Evolutionary conservation across 2,329 filamentous ascomycete genomes (phyloP).

Genomic region (Dactylellina sp.): DNA sequence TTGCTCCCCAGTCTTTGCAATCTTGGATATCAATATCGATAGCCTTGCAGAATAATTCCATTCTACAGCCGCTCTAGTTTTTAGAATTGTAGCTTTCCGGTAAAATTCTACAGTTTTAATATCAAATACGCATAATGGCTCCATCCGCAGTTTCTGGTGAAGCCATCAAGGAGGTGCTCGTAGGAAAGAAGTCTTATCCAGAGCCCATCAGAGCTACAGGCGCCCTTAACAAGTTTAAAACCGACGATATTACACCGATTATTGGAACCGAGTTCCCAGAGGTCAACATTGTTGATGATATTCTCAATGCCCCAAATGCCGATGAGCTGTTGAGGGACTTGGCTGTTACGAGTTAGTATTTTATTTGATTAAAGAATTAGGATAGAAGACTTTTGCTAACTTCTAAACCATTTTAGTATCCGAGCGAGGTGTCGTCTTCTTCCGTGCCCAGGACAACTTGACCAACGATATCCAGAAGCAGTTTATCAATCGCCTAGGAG

Average conservation of each 20-base stretch:
- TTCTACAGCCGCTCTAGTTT: too few relatives aligned
- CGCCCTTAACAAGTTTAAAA: constrained; percentile 62
- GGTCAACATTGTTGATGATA: constrained; percentile 68
- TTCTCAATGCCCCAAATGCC: constrained; percentile 72
- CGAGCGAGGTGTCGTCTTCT: constrained; percentile 77
- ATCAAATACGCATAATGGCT: constrained; percentile 27
- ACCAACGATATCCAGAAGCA: constrained; percentile 75
- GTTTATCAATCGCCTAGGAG: constrained; percentile 71
- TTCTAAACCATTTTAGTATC: constrained; percentile 67
- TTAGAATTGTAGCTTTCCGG: too few relatives aligned
- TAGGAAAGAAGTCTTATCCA: constrained; percentile 32
- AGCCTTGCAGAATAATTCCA: too few relatives aligned
- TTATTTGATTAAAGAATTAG: too few relatives aligned
- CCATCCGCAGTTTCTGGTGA: constrained; percentile 44
- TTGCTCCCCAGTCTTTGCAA: background rate
- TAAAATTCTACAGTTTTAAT: constrained; percentile 1
- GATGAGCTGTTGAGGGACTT: constrained; percentile 75
- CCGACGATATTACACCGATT: constrained; percentile 70
- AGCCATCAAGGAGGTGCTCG: constrained; percentile 17
- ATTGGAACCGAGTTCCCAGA: constrained; percentile 74
- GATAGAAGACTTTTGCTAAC: too few relatives aligned
- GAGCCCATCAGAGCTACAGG: constrained; percentile 43
- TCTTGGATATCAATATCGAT: background rate
- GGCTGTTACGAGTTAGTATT: constrained; percentile 68
- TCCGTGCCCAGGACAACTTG: constrained; percentile 72